Base-by-base conservation (phyloP, 306 rosid species). In the Mimosa pudica region DNA sequence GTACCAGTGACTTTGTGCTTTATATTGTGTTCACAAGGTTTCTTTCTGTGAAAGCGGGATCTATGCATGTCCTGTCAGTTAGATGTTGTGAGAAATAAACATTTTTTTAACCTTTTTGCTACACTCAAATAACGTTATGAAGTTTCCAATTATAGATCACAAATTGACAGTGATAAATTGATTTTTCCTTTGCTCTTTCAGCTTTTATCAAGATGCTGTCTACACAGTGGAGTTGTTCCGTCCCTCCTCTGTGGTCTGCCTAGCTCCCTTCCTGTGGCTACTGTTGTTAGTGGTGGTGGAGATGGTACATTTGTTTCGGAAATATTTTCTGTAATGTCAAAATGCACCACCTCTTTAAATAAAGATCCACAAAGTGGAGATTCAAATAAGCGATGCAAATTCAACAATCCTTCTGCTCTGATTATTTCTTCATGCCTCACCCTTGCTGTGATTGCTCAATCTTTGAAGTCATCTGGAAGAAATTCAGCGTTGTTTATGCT, bases 281-380 rank as follows among this genome's bases (percentile, higher is more conserved):
- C 97, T 67, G 88, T 95, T 84, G 97, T 95, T 64, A 95, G 99
- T 81, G 99, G 99, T 12, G 97, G 96, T 3, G 98, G 92, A 73
- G 99, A 95, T 81, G 93, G 94, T 47, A 95, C 98, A 73, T 86
- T 95, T 79, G 84, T 93, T 73, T 89, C 95, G 45, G 97, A 94
- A 87, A 83, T 91, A 71, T 94, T 92, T 84, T 86, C 89, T 73
- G 68, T 94, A 64, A 84, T 94, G 61, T 86, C 93, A 32, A 79
- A 87, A 33, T 91, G 95, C 79, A 80, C 87, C 74, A 81, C 93
- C 75, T 82, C 92, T 82, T 72, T 77, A 38, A 85, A 80, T 79
- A 91, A 91, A 83, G 97, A 90, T 76, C 33, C 83, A 75, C 90
- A 91, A 60, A 86, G 79, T 24, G 81, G 81, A 14, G 96, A 93